Evolutionary conservation across 2,329 filamentous ascomycete genomes (phyloP).

Genomic region (Fusarium nurragi): DNA sequence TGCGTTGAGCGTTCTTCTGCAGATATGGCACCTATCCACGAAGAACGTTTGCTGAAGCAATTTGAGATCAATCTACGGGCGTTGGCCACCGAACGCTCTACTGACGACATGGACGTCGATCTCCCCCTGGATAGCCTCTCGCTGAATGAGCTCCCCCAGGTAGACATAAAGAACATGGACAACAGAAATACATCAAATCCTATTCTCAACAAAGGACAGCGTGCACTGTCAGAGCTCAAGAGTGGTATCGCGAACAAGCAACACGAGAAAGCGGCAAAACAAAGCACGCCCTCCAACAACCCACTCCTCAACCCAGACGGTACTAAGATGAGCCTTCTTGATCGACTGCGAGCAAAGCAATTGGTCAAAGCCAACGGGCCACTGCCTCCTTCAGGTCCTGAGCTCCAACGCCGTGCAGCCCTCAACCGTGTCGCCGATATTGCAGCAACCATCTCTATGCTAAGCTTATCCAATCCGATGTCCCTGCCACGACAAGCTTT

Average conservation of each 20-base stretch:
- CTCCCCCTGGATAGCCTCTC: constrained; percentile 56
- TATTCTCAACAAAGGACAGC: constrained; percentile 72
- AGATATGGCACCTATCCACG: constrained; percentile 55
- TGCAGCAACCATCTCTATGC: constrained; percentile 71
- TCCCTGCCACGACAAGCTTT: constrained; percentile 70
- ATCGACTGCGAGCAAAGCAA: constrained; percentile 79
- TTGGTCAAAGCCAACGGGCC: constrained; percentile 65
- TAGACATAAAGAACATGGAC: constrained; percentile 48
- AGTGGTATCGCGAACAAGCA: constrained; percentile 65
- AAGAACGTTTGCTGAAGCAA: constrained; percentile 61
- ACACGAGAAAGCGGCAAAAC: constrained; percentile 55
- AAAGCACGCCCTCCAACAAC: constrained; percentile 46
- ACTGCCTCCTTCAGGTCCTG: constrained; percentile 64
- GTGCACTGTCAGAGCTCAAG: constrained; percentile 74
- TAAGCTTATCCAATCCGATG: constrained; percentile 62
- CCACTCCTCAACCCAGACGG: constrained; percentile 55
- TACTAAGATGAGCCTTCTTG: constrained; percentile 73
- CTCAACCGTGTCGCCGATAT: constrained; percentile 75
- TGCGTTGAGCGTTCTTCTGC: constrained; percentile 65
- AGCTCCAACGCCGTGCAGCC: constrained; percentile 70
- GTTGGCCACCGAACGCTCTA: constrained; percentile 53
- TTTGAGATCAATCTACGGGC: constrained; percentile 63
- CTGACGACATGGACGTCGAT: constrained; percentile 41
- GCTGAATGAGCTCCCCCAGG: constrained; percentile 56
- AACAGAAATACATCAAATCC: constrained; percentile 59